Conservation (phyloP, 371 early-diverging fungal genomes). For the Zopfochytrium polystomum region DNA sequence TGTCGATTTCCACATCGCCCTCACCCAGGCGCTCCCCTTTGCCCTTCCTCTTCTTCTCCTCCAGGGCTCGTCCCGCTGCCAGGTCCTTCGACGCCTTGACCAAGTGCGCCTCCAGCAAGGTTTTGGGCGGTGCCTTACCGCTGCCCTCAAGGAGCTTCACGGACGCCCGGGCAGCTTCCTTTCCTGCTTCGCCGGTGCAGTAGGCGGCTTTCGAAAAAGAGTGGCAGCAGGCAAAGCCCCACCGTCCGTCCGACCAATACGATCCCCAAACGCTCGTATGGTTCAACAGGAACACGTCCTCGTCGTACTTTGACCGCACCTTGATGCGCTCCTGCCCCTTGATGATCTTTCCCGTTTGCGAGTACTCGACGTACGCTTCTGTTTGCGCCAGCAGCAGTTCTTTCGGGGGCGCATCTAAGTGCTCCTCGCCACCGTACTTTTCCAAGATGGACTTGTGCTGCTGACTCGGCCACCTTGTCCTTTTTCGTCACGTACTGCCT, state of each 20-base stretch:
- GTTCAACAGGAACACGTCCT: constrained; percentile 75
- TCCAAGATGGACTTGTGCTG: constrained; percentile 75
- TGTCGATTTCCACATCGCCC: constrained; percentile 49
- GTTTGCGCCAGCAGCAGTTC: constrained; percentile 83
- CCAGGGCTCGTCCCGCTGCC: background rate
- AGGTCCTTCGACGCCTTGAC: constrained; percentile 22
- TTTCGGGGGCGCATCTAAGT: constrained; percentile 80
- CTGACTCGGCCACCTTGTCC: constrained; percentile 65
- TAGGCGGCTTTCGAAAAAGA: constrained; percentile 70
- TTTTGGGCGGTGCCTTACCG: constrained; percentile 11
- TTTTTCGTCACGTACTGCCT: constrained; percentile 81
- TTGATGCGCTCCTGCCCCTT: constrained; percentile 77
- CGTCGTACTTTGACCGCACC: constrained; percentile 82
- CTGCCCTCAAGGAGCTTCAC: constrained; percentile 13
- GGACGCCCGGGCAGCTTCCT: constrained; percentile 62
- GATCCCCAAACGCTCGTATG: constrained; percentile 93
- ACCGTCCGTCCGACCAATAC: constrained; percentile 89
- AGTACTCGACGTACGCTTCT: constrained; percentile 94
- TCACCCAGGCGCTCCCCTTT: constrained; percentile 41
- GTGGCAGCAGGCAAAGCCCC: constrained; percentile 96
- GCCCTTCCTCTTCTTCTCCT: constrained; percentile 10
- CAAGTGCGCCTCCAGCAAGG: constrained; percentile 25
- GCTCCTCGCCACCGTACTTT: constrained; percentile 93
- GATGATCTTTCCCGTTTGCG: constrained; percentile 85
- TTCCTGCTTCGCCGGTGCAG: constrained; percentile 78